Percentiles rank a stretch among this genome's conserved stretches.
These are phyloP conservation scores for Heliocybe sulcata DNA, from an alignment of 1,284 basidiomycete genomes.

Conservation along the genomic window DNA sequence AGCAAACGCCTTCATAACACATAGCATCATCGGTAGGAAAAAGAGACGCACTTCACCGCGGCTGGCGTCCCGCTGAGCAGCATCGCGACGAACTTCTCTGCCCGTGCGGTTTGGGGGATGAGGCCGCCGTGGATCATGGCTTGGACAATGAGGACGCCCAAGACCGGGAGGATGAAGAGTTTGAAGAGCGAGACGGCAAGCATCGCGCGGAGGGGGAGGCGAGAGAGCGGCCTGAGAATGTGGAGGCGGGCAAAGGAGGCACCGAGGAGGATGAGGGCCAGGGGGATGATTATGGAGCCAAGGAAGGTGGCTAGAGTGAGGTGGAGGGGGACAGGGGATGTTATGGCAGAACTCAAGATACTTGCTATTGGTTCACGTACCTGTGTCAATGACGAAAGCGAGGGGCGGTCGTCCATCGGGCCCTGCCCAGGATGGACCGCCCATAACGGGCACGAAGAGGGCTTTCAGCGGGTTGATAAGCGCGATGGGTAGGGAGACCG, in stretches of 20 bases:
- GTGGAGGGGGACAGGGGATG: too few relatives aligned
- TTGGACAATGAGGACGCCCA: constrained; percentile 39
- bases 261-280: constrained; percentile 47
- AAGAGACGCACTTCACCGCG: constrained; percentile 30
- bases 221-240: constrained; percentile 28
- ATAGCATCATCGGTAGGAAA: too few relatives aligned
- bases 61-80: constrained; percentile 30
- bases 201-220: constrained; percentile 43
- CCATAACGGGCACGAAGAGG: constrained; percentile 35
- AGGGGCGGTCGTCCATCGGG: constrained; percentile 49
- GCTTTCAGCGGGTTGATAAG: constrained; percentile 44
- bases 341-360: too few relatives aligned
- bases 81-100: constrained; percentile 37
- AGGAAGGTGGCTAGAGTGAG: constrained; percentile 29
- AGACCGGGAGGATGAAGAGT: constrained; percentile 43
- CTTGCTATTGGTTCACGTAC: too few relatives aligned
- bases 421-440: constrained; percentile 34
- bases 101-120: constrained; percentile 26
- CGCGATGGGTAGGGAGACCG: constrained; percentile 38
- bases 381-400: constrained; percentile 37
- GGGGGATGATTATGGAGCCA: constrained; percentile 42
- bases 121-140: constrained; percentile 28
- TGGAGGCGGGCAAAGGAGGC: constrained; percentile 44
- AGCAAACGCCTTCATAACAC: too few relatives aligned
- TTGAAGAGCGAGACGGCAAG: constrained; percentile 35